Percentiles rank a stretch among this genome's conserved stretches.
Conservation (phyloP, 129 eudicot species). For the Lonicera japonica region DNA sequence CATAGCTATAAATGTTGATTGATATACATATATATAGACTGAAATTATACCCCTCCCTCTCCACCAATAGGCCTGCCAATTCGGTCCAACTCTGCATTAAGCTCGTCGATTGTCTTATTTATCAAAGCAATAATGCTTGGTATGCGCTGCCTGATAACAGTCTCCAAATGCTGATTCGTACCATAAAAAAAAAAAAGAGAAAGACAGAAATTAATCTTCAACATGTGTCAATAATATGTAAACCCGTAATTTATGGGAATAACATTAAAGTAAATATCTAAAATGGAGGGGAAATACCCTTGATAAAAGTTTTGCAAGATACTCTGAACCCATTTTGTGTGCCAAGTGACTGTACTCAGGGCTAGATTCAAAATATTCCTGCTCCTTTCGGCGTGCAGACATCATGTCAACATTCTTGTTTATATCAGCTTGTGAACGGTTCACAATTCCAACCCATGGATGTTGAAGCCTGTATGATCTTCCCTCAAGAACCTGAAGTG, state of each 20-base stretch:
- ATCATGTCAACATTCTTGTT: constrained; percentile 93
- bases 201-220: not conserved
- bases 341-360: constrained; percentile 96
- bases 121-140: constrained; percentile 93
- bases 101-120: constrained; percentile 87
- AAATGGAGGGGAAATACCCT: constrained; percentile 35
- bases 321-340: constrained; percentile 92
- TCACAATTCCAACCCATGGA: constrained; percentile 99
- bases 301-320: constrained; percentile 90
- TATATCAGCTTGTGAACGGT: constrained; percentile 99
- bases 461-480: constrained; percentile 89
- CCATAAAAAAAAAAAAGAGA: constrained; percentile 5
- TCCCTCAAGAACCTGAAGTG: constrained; percentile 93
- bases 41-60: constrained; percentile 94
- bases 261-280: not conserved
- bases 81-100: constrained; percentile 94
- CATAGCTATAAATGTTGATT: constrained; percentile 6
- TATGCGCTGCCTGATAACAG: constrained; percentile 85
- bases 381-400: constrained; percentile 82
- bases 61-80: constrained; percentile 91
- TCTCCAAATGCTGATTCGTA: constrained; percentile 73
- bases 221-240: not conserved
- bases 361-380: constrained; percentile 85
- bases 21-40: too few species aligned
- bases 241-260: not conserved